These are phyloP conservation scores for Ganoderma lucidum DNA, from an alignment of 1,284 basidiomycete genomes.

Conservation along the genomic window DNA sequence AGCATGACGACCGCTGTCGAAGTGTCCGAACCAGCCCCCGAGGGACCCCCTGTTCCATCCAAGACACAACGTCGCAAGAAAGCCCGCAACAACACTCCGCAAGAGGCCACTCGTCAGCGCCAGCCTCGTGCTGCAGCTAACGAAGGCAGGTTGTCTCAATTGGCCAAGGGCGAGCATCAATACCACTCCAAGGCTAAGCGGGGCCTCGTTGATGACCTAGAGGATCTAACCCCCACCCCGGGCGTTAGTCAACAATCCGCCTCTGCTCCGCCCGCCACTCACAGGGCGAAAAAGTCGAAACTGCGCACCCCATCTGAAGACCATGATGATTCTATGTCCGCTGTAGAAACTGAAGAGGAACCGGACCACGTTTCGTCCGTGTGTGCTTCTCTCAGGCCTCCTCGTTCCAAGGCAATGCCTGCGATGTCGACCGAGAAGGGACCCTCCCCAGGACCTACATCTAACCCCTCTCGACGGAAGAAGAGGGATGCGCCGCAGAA, in stretches of 20 bases:
- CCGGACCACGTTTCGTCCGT: not conserved
- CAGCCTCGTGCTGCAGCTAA: constrained; percentile 14
- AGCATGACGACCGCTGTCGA: constrained; percentile 3
- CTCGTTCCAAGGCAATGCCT: not conserved
- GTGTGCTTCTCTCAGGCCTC: not conserved
- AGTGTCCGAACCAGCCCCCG: not conserved
- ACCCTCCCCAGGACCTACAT: not conserved
- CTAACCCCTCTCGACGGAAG: not conserved
- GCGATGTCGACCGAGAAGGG: not conserved
- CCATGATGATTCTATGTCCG: not conserved
- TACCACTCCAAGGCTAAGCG: constrained; percentile 19
- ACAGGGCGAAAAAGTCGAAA: constrained; percentile 14
- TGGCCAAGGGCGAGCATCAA: constrained; percentile 6
- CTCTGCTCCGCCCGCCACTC: not conserved
- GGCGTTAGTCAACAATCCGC: not conserved
- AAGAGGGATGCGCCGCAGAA: not conserved
- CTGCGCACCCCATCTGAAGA: not conserved
- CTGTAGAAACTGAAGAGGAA: not conserved
- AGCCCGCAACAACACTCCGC: not conserved
- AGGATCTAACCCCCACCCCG: not conserved
- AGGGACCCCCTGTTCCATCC: not conserved
- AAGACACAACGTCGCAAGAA: constrained; percentile 1
- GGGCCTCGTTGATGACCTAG: not conserved
- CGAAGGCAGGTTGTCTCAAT: constrained; percentile 1
- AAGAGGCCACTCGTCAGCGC: constrained; percentile 9